Percentiles rank a stretch among this genome's conserved stretches.
Conservation (phyloP, 306 rosid species). For the Corylus heterophylla region DNA sequence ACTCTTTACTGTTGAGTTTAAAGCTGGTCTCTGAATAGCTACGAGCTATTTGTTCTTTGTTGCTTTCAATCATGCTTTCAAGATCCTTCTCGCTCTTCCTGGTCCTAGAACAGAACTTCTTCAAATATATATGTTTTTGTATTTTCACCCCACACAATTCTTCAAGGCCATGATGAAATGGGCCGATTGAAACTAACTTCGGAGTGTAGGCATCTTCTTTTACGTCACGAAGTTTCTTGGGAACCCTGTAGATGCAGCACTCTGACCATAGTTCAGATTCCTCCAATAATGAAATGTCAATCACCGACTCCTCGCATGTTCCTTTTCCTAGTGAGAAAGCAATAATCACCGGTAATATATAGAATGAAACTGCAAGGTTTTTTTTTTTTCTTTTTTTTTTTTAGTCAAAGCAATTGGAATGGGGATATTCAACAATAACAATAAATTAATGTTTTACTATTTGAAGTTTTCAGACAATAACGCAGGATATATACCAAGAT, state of each 20-base stretch:
- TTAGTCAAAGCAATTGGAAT: too few species aligned
- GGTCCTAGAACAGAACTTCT: not conserved
- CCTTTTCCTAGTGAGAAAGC: too few species aligned
- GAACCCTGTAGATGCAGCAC: slow-evolving; percentile 25
- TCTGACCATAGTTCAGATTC: too few species aligned
- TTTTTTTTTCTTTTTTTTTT: too few species aligned
- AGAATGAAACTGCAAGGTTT: too few species aligned
- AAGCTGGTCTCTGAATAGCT: not conserved
- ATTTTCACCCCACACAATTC: not conserved
- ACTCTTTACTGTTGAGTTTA: not conserved
- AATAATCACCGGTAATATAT: too few species aligned
- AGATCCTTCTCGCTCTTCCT: not conserved
- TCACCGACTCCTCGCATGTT: too few species aligned
- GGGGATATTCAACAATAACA: too few species aligned
- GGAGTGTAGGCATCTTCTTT: slow-evolving; percentile 23
- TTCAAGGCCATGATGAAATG: slow-evolving; percentile 6
- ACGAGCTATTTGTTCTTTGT: not conserved
- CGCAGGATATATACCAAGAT: too few species aligned
- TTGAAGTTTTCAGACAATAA: too few species aligned
- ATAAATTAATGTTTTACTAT: too few species aligned
- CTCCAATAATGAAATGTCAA: too few species aligned
- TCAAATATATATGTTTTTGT: not conserved
- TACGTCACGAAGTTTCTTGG: slow-evolving; percentile 19
- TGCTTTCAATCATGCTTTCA: not conserved
- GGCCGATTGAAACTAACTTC: slow-evolving; percentile 26